Percentiles rank a stretch among this genome's conserved stretches.
Evolutionary conservation across 169 alveolate genomes (phyloP).

Genomic region (Babesia gibsoni): DNA sequence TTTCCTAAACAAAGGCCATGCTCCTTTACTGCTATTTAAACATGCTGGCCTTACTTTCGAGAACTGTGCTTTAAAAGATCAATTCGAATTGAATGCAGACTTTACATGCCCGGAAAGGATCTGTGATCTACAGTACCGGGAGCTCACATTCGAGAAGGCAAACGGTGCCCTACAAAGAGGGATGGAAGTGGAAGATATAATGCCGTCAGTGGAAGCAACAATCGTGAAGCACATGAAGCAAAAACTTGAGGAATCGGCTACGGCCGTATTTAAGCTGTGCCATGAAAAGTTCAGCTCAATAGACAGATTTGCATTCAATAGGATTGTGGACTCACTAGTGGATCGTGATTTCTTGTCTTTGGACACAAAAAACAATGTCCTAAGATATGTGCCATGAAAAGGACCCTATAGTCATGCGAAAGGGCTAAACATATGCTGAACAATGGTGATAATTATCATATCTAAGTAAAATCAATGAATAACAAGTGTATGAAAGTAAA

Average conservation of each 20-base stretch:
- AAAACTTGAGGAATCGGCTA: conserved; percentile 27
- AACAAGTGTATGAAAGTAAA: not conserved
- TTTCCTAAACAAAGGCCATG: not conserved
- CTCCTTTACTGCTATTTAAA: conserved; percentile 8
- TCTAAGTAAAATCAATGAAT: not conserved
- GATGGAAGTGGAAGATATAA: conserved; percentile 19
- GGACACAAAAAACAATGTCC: conserved; percentile 10
- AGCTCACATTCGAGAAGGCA: not conserved
- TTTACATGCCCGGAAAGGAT: not conserved
- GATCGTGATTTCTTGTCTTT: conserved; percentile 32
- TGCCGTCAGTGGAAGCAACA: conserved; percentile 53
- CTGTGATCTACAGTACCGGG: not conserved
- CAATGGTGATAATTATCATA: not conserved
- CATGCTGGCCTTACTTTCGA: conserved; percentile 14
- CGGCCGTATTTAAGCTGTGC: conserved; percentile 49
- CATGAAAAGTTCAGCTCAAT: conserved; percentile 10
- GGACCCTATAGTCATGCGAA: too few relatives aligned
- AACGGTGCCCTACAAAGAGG: not conserved
- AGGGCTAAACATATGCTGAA: too few relatives aligned
- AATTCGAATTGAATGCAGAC: conserved; percentile 14
- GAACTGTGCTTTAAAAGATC: conserved; percentile 12
- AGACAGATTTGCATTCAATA: conserved; percentile 51
- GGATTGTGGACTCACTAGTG: conserved; percentile 51
- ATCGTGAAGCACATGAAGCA: conserved; percentile 46
- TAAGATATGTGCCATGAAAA: conserved; percentile 32